phyloP scores from a whole-genome alignment of 2,329 filamentous ascomycete genomes.

The Gremmenia infestans region DNA sequence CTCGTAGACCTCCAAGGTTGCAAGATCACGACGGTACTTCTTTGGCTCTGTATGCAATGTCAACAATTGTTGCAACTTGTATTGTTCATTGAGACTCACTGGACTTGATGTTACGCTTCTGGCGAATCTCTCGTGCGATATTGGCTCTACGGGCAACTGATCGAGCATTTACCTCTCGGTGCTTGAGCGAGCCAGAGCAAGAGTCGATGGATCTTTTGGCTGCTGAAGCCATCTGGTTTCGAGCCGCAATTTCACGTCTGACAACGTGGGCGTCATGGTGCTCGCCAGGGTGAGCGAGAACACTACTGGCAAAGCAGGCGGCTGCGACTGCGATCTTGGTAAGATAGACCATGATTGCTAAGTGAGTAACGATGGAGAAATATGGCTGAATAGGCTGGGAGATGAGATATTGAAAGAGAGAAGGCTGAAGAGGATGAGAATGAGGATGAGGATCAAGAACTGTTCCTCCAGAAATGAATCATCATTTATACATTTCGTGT shows the following conservation, averaged over 20 bases:
- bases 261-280: slow-evolving; percentile 14
- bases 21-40: slow-evolving; percentile 22
- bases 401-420: slow-evolving; percentile 1
- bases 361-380: neutral
- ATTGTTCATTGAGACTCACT: slow-evolving; percentile 4
- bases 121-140: slow-evolving; percentile 30
- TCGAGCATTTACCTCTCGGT: slow-evolving; percentile 31
- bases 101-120: slow-evolving; percentile 26
- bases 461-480: neutral
- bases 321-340: slow-evolving; percentile 19
- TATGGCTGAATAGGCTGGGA: neutral
- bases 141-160: slow-evolving; percentile 33
- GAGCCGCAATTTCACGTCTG: slow-evolving; percentile 20
- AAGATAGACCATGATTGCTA: slow-evolving; percentile 19
- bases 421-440: slow-evolving; percentile 8
- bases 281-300: slow-evolving; percentile 21
- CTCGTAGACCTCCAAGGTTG: slow-evolving; percentile 20
- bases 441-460: slow-evolving; percentile 8
- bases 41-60: slow-evolving; percentile 12
- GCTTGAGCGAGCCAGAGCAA: slow-evolving; percentile 34
- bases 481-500: neutral
- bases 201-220: slow-evolving; percentile 29
- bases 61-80: neutral
- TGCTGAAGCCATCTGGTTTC: slow-evolving; percentile 19
- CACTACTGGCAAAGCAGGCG: slow-evolving; percentile 15